Evolutionary conservation across 2,329 filamentous ascomycete genomes (phyloP).

Genomic region (Epichloe sp.): DNA sequence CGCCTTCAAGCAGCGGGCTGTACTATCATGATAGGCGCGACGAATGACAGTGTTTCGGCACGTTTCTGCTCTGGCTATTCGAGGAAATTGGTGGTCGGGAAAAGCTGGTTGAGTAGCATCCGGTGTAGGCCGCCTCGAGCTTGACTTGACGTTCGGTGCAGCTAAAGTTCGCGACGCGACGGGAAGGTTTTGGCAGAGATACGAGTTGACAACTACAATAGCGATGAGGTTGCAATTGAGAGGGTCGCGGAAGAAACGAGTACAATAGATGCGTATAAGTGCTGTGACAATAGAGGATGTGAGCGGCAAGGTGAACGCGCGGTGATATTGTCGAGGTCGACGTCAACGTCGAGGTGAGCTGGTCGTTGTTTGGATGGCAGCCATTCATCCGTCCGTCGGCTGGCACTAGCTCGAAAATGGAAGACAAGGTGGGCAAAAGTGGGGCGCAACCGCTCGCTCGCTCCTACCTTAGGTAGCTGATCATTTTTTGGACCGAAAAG

Average conservation of each 20-base stretch:
- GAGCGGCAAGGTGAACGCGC: neutral
- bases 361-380: neutral
- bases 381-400: neutral
- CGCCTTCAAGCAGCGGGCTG: slow-evolving; percentile 4
- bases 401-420: neutral
- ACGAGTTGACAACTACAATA: neutral
- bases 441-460: neutral
- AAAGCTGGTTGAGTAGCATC: neutral
- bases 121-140: neutral
- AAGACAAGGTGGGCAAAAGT: neutral
- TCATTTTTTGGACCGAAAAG: too few relatives aligned
- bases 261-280: neutral
- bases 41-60: neutral
- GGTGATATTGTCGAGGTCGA: neutral
- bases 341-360: neutral
- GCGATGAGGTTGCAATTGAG: neutral
- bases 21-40: slow-evolving; percentile 3
- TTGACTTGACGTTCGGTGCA: neutral
- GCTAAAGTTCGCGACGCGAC: neutral
- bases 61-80: neutral
- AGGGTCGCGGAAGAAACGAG: neutral
- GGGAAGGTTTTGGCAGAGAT: neutral
- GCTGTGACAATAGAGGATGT: neutral
- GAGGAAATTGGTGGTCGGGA: neutral
- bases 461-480: neutral